These are phyloP conservation scores for Irpex sp. DNA, from an alignment of 1,284 basidiomycete genomes.

Conservation along the genomic window DNA sequence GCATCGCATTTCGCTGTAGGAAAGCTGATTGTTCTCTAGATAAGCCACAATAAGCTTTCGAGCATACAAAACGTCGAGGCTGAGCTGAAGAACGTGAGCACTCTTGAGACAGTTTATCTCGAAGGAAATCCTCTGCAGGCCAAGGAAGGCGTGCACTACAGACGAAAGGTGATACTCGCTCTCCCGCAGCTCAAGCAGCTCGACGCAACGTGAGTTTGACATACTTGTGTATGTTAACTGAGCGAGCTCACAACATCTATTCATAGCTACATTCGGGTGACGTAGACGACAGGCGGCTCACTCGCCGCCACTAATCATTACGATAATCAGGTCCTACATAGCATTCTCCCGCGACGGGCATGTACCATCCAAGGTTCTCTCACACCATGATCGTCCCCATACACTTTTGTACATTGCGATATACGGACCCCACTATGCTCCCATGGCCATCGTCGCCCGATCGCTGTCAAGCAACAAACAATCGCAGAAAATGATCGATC, in stretches of 20 bases:
- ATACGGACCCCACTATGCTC: neutral
- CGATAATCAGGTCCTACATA: neutral
- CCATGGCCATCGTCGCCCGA: neutral
- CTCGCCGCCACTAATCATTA: neutral
- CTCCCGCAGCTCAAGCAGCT: conserved; percentile 90
- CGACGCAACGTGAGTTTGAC: conserved; percentile 79
- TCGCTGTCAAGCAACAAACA: neutral
- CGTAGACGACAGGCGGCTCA: neutral
- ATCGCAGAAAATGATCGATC: neutral
- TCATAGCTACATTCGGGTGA: conserved; percentile 8
- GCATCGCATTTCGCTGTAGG: neutral
- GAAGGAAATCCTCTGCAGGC: conserved; percentile 92
- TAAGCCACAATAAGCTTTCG: conserved; percentile 83
- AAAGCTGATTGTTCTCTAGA: conserved; percentile 40
- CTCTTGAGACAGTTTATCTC: conserved; percentile 87
- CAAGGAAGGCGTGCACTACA: conserved; percentile 73
- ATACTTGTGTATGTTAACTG: neutral
- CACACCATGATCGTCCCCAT: neutral
- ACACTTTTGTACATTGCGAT: neutral
- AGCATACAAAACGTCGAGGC: conserved; percentile 64
- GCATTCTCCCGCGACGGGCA: neutral
- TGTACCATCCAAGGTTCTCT: neutral
- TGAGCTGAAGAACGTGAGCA: conserved; percentile 63
- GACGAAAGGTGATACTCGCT: conserved; percentile 85
- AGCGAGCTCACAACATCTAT: neutral